Conservation (phyloP, 148 eudicot species). For the Rhododendron mucronatum region DNA sequence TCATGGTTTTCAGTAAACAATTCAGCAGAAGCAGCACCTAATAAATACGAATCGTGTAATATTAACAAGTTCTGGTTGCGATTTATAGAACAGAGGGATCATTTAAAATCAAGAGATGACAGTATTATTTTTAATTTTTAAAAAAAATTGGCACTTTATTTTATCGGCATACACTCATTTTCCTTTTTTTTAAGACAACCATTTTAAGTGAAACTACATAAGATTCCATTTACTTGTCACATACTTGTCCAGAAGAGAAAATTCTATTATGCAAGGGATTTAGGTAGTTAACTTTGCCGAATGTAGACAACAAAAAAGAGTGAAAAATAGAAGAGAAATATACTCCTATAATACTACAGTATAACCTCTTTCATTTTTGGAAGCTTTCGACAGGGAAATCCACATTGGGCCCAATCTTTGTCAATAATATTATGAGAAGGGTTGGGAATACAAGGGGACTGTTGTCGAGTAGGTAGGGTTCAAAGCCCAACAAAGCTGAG, state of each 20-base stretch:
- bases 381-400: not conserved
- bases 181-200: not conserved
- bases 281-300: too few species aligned
- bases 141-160: not conserved
- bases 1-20: too few species aligned
- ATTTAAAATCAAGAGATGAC: too few species aligned
- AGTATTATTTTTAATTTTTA: too few species aligned
- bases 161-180: not conserved
- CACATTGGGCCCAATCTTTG: not conserved
- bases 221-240: not conserved
- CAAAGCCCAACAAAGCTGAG: not conserved
- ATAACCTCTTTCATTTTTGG: too few species aligned
- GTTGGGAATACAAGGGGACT: not conserved
- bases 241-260: too few species aligned
- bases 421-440: not conserved
- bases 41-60: too few species aligned
- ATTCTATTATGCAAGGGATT: not conserved
- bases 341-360: too few species aligned
- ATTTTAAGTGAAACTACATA: not conserved
- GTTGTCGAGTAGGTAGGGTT: not conserved
- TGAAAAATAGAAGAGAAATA: not conserved
- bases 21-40: too few species aligned
- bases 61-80: too few species aligned
- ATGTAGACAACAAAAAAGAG: not conserved
- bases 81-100: too few species aligned